A percentile compares a stretch with the other conserved stretches of the same genome.
Evolutionary conservation across 139 green algal species (phyloP).

Genomic region (Coelastrella sp.): DNA sequence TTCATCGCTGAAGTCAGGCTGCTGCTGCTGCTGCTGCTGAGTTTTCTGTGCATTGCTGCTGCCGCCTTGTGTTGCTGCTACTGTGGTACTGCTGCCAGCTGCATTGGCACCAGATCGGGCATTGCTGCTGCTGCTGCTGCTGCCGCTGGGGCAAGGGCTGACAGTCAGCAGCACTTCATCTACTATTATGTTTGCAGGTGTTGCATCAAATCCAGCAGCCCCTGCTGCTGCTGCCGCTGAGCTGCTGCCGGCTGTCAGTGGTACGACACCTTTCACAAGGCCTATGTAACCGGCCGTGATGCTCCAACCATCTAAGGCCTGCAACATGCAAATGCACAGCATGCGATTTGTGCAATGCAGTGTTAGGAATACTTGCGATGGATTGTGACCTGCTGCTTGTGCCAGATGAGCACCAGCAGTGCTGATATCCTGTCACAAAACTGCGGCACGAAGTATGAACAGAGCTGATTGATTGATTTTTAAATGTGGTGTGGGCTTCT

Average conservation of each 20-base stretch:
- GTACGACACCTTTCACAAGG: slow-evolving; percentile 59
- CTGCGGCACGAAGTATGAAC: too few species aligned
- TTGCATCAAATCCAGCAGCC: background rate
- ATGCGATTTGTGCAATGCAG: background rate
- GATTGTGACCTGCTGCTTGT: too few species aligned
- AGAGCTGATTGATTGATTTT: too few species aligned
- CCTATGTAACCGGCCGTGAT: slow-evolving; percentile 74
- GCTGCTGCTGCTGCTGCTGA: background rate
- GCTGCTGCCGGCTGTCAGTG: slow-evolving; percentile 45
- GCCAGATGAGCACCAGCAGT: too few species aligned
- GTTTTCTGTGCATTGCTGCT: slow-evolving; percentile 8
- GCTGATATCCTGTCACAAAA: too few species aligned
- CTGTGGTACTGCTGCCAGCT: background rate
- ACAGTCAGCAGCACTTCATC: slow-evolving; percentile 75
- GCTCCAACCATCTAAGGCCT: slow-evolving; percentile 65
- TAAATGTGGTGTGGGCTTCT: too few species aligned
- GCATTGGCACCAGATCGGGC: slow-evolving; percentile 12
- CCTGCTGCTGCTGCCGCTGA: slow-evolving; percentile 15
- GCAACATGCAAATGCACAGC: background rate
- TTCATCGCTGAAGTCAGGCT: slow-evolving; percentile 44
- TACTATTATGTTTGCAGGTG: slow-evolving; percentile 52
- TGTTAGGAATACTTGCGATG: too few species aligned
- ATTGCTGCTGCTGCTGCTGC: slow-evolving; percentile 33
- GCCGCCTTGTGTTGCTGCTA: background rate
- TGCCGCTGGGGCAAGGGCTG: slow-evolving; percentile 30